phyloP scores from a whole-genome alignment of 345 rosid genomes.

The Hibiscus tridactylites region DNA sequence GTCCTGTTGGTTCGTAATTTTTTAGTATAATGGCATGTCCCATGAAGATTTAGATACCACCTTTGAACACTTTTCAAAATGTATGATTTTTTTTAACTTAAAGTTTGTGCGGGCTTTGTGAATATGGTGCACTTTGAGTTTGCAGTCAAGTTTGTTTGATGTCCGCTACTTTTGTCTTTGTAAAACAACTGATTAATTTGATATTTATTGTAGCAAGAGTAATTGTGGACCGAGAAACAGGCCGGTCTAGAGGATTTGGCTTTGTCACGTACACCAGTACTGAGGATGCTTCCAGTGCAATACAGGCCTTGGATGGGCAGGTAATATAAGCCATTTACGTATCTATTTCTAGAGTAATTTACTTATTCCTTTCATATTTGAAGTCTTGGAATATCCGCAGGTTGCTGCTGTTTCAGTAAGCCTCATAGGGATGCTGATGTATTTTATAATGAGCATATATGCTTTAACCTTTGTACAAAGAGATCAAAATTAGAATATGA shows the following conservation, averaged over 20 bases:
- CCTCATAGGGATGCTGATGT: background rate
- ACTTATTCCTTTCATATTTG: background rate
- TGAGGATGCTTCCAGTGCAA: conserved; percentile 78
- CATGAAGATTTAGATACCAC: no score
- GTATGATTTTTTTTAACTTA: no score
- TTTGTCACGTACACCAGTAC: conserved; percentile 55
- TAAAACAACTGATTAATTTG: conserved; percentile 5
- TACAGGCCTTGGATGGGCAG: conserved; percentile 96
- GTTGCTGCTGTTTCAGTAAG: background rate
- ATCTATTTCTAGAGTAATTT: background rate
- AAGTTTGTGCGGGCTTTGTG: no score
- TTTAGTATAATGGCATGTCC: no score
- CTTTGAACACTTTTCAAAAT: no score
- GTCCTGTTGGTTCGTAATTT: background rate
- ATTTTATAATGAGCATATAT: background rate
- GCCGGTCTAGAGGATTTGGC: conserved; percentile 92
- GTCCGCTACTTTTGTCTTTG: background rate
- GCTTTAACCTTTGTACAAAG: no score
- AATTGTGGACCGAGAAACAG: conserved; percentile 81
- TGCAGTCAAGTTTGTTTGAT: background rate
- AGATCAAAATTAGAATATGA: background rate
- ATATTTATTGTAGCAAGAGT: conserved; percentile 52
- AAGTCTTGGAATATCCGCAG: background rate
- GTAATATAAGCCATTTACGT: conserved; percentile 22
- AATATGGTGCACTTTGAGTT: background rate